Percentiles rank a stretch among this genome's conserved stretches.
Evolutionary conservation across 164 flowering plant species (phyloP).

Genomic region (Malania oleifera): DNA sequence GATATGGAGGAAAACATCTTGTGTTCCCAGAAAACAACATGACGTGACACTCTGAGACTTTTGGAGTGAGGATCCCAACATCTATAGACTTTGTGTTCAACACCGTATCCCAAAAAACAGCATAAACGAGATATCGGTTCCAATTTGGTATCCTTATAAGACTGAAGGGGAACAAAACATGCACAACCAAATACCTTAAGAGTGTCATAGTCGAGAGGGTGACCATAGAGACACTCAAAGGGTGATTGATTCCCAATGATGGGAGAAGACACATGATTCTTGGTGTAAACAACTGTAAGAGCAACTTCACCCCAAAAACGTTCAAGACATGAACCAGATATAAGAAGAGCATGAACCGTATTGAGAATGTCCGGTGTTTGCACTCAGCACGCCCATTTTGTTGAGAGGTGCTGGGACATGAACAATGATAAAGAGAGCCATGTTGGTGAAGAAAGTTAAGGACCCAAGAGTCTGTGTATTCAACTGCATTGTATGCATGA

Average conservation of each 20-base stretch:
- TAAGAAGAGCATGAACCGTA: not conserved
- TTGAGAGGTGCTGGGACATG: not conserved
- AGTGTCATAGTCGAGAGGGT: too few relatives aligned
- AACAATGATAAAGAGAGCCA: not conserved
- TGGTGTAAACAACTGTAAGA: not conserved
- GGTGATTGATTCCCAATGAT: too few relatives aligned
- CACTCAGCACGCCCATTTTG: not conserved
- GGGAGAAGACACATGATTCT: not conserved
- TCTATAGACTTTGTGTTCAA: not conserved
- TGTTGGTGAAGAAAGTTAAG: not conserved
- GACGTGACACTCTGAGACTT: not conserved
- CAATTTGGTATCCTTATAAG: not conserved
- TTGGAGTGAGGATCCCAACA: not conserved
- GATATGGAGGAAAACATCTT: not conserved
- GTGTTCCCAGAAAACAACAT: too few relatives aligned
- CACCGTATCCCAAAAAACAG: not conserved
- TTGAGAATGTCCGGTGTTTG: not conserved
- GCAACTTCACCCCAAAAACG: not conserved
- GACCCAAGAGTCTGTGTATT: not conserved
- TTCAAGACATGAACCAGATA: not conserved
- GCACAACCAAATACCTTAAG: too few relatives aligned
- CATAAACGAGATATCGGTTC: not conserved
- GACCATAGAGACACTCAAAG: too few relatives aligned
- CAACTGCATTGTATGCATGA: not conserved
- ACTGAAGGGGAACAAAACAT: not conserved